Conservation (phyloP, 805 yeast genomes). For the Scheffersomyces ergatensis region DNA sequence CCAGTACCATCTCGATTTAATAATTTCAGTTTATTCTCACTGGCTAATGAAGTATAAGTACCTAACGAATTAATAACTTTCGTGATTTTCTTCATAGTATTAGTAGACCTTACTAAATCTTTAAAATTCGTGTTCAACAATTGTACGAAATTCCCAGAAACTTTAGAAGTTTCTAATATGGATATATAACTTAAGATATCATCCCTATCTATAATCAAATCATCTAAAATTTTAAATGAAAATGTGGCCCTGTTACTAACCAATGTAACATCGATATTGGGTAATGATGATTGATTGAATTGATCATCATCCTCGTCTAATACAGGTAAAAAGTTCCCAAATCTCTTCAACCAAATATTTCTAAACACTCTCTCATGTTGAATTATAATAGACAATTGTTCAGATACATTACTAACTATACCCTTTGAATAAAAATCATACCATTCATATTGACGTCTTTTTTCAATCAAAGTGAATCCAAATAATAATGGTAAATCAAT, state of each 20-base stretch:
- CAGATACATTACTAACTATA: slow-evolving; percentile 46
- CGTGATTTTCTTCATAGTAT: slow-evolving; percentile 33
- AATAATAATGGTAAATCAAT: slow-evolving; percentile 70
- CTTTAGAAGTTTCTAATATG: slow-evolving; percentile 19
- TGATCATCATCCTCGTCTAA: slow-evolving; percentile 12
- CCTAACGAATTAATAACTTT: slow-evolving; percentile 30
- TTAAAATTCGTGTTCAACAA: slow-evolving; percentile 44
- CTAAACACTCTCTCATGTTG: slow-evolving; percentile 57
- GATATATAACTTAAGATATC: slow-evolving; percentile 29
- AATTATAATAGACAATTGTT: slow-evolving; percentile 53
- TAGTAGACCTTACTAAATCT: slow-evolving; percentile 40
- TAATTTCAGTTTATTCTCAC: slow-evolving; percentile 14
- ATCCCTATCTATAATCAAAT: slow-evolving; percentile 29
- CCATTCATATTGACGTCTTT: slow-evolving; percentile 60
- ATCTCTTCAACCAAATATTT: slow-evolving; percentile 61
- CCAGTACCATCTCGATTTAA: slow-evolving; percentile 6
- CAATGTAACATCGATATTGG: slow-evolving; percentile 37
- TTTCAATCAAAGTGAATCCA: slow-evolving; percentile 67
- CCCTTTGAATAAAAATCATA: slow-evolving; percentile 39
- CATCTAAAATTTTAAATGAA: slow-evolving; percentile 32
- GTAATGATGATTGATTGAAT: slow-evolving; percentile 13
- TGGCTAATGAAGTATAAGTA: slow-evolving; percentile 20
- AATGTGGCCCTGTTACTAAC: slow-evolving; percentile 11
- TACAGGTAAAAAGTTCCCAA: slow-evolving; percentile 41
- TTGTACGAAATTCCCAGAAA: slow-evolving; percentile 28